A percentile compares a stretch with the other conserved stretches of the same genome.
Evolutionary conservation across 1,139 yeast genomes (phyloP).

Genomic region (Debaryomyces coudertii): DNA sequence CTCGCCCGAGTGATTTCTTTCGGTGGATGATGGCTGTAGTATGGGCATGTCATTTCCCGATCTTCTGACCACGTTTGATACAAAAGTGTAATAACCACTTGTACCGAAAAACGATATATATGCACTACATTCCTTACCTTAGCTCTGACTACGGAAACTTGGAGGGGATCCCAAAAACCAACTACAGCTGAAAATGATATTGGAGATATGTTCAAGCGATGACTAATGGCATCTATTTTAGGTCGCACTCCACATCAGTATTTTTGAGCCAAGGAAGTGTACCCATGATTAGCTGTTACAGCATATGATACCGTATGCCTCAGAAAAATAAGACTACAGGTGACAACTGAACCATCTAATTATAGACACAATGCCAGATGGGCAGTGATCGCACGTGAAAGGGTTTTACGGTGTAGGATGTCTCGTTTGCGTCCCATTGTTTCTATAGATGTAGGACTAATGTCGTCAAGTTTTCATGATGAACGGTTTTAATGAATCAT

Average conservation of each 20-base stretch:
- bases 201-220: not conserved
- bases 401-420: not conserved
- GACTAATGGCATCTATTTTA: not conserved
- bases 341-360: not conserved
- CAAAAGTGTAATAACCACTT: not conserved
- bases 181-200: not conserved
- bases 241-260: not conserved
- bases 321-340: not conserved
- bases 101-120: not conserved
- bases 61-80: not conserved
- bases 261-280: not conserved
- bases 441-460: constrained; percentile 3
- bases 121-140: not conserved
- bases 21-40: too few relatives aligned
- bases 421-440: not conserved
- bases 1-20: too few relatives aligned
- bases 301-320: not conserved
- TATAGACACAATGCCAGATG: not conserved
- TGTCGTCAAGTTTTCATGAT: constrained; percentile 31
- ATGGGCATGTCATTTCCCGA: too few relatives aligned
- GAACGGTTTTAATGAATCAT: constrained; percentile 94
- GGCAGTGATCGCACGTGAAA: not conserved
- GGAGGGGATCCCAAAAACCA: not conserved
- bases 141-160: not conserved
- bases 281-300: too few relatives aligned